Evolutionary conservation across 352 stramenopile species (phyloP).

Genomic region (Pythium utonaiense): DNA sequence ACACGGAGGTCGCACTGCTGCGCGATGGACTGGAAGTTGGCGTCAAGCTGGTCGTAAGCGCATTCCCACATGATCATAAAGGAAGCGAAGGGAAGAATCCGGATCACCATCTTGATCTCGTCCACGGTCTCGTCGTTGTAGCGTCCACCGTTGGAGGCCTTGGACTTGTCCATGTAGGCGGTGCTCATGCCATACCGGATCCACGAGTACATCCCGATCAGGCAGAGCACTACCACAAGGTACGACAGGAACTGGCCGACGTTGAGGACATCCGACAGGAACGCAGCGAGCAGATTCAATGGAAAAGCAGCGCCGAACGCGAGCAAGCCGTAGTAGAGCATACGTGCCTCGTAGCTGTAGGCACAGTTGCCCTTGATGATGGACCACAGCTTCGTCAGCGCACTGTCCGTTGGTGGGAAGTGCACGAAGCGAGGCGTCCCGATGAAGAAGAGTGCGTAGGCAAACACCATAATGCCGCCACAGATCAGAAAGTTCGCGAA

Average conservation of each 20-base stretch:
- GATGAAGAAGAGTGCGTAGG: conserved; percentile 61
- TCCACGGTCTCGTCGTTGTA: conserved; percentile 83
- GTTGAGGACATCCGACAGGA: conserved; percentile 47
- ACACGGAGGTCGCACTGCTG: conserved; percentile 81
- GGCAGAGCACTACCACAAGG: conserved; percentile 55
- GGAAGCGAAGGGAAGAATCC: conserved; percentile 80
- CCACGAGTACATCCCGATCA: conserved; percentile 81
- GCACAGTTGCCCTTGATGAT: conserved; percentile 75
- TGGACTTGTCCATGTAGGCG: conserved; percentile 83
- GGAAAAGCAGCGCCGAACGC: conserved; percentile 60
- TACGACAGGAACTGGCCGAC: conserved; percentile 75
- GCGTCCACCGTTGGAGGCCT: conserved; percentile 71
- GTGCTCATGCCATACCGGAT: conserved; percentile 79
- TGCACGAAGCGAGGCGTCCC: conserved; percentile 66
- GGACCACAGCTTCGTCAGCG: conserved; percentile 65
- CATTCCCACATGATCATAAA: conserved; percentile 90
- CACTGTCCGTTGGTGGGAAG: conserved; percentile 69
- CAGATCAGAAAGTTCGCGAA: conserved; percentile 87
- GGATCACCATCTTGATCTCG: conserved; percentile 84
- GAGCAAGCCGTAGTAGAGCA: conserved; percentile 76
- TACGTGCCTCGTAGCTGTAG: conserved; percentile 73
- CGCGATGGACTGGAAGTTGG: conserved; percentile 85
- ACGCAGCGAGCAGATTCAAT: conserved; percentile 74
- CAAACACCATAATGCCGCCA: conserved; percentile 79
- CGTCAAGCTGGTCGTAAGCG: conserved; percentile 82